Conservation (phyloP, 345 rosid genomes). For the Pelargonium nanum region DNA sequence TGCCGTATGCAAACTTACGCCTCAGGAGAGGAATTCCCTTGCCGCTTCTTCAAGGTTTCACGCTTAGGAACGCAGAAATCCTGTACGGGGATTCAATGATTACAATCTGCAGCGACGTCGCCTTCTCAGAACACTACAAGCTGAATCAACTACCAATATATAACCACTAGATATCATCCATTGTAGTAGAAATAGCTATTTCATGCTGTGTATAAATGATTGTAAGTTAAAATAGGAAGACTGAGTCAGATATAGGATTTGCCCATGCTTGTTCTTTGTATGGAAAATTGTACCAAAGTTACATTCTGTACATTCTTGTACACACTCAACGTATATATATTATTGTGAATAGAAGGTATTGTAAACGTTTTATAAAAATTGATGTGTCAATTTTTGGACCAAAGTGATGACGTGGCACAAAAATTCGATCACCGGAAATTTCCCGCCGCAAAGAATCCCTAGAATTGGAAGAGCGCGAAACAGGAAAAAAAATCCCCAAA, state of each 20-base stretch:
- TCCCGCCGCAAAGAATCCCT: neutral
- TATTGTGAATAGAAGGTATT: no score
- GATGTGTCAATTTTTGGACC: no score
- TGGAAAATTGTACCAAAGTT: no score
- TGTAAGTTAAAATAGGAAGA: neutral
- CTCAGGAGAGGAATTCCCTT: conserved; percentile 47
- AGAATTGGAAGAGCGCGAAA: neutral
- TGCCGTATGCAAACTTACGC: conserved; percentile 48
- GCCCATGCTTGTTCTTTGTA: neutral
- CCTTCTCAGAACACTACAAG: neutral
- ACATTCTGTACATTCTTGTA: no score
- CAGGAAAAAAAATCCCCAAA: neutral
- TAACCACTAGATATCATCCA: no score
- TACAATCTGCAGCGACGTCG: conserved; percentile 34
- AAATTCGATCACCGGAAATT: neutral
- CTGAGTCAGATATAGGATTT: neutral
- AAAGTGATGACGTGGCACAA: neutral
- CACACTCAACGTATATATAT: no score
- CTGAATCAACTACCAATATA: neutral
- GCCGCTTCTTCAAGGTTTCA: conserved; percentile 40
- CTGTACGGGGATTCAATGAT: conserved; percentile 23
- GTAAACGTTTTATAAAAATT: no score
- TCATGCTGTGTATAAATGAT: neutral
- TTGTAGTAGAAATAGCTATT: neutral
- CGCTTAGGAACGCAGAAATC: conserved; percentile 33